Base-by-base conservation (phyloP, 495 filamentous ascomycete species). In the Neurospora sp. region DNA sequence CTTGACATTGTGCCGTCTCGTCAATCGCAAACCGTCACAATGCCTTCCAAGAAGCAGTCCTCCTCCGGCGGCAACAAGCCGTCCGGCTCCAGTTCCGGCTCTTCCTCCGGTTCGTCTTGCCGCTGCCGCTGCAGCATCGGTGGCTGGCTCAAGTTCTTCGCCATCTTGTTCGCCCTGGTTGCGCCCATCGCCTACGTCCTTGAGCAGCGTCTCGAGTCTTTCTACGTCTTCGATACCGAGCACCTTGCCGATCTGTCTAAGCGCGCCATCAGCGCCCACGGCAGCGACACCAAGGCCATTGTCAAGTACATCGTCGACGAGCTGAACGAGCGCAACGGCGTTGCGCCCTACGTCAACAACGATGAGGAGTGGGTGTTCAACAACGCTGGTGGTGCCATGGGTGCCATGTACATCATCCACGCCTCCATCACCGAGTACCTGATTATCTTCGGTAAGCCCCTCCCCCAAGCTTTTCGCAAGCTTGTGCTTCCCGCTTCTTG, bases 401-500 rank as follows among this genome's bases (percentile, higher is more conserved):
- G 93, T 71, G 90, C 89, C 75, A 95, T 96, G 93, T 93, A 93
- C 77, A 91, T 96, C 75, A 91, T 96, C 78, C 93, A 96, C 79
- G 91, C 93, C 75, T 23, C 66, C 69, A 83, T 94, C 78, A 93
- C 92, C 12, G 92, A 94, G 79, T 94, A 94, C 83, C 81, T 94
- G 70, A 93, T 93, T 79, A 89, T 93, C 84, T 93, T 94, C 80
- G 91, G 88, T 87, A 75, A 72, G 84, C 76, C 23, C 12, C 39
- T 39, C 23, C 48, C 20, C 35, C 27, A 46, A 11, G 4, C 35
- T 39, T 35, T 16, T 71, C 37, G 1, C 54, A 66, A 31, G 48
- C 38, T 69, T 40, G 35, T n/a, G 9, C 59, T 23, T 20, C 54
- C 20, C 20, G 9, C 18, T 20, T 23, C 48, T 42, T 39, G 40